phyloP scores from a whole-genome alignment of 129 eudicot species.

The Flaveria ramosissima region DNA sequence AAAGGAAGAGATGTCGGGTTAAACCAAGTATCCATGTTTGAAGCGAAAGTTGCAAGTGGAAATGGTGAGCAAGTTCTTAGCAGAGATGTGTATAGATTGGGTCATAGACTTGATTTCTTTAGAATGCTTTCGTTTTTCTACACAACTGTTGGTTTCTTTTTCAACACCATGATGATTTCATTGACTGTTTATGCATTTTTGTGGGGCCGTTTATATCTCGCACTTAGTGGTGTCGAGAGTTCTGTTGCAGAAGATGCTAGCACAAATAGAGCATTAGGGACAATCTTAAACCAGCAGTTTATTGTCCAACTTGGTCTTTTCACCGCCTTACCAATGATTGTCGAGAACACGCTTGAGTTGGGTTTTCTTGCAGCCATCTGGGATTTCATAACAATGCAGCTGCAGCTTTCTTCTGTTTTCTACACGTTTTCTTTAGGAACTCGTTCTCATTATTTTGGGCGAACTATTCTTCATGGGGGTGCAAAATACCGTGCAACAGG shows the following conservation, averaged over 20 bases:
- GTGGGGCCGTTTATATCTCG: constrained; percentile 93
- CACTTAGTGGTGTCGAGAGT: constrained; percentile 80
- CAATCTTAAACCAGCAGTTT: constrained; percentile 88
- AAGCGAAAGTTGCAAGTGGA: constrained; percentile 96
- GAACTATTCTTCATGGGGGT: constrained; percentile 94
- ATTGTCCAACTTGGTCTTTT: constrained; percentile 84
- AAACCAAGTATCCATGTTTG: constrained; percentile 94
- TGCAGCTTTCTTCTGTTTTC: constrained; percentile 85
- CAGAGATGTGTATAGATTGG: constrained; percentile 90
- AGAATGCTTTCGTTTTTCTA: constrained; percentile 95
- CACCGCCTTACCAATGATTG: constrained; percentile 93
- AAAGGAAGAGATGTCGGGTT: constrained; percentile 97
- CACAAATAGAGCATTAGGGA: constrained; percentile 73
- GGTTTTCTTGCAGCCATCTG: constrained; percentile 85
- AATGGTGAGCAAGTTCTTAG: constrained; percentile 98
- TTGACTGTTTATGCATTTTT: constrained; percentile 87
- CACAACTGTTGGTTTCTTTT: constrained; percentile 88
- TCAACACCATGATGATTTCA: constrained; percentile 82
- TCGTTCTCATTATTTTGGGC: constrained; percentile 88
- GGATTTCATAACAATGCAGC: constrained; percentile 94
- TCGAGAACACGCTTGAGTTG: constrained; percentile 82
- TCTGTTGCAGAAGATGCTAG: constrained; percentile 41
- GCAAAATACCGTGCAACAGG: constrained; percentile 99
- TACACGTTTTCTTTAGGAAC: constrained; percentile 91
- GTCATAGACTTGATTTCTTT: constrained; percentile 92